phyloP scores from a whole-genome alignment of 306 rosid species.

The Malus orientalis region DNA sequence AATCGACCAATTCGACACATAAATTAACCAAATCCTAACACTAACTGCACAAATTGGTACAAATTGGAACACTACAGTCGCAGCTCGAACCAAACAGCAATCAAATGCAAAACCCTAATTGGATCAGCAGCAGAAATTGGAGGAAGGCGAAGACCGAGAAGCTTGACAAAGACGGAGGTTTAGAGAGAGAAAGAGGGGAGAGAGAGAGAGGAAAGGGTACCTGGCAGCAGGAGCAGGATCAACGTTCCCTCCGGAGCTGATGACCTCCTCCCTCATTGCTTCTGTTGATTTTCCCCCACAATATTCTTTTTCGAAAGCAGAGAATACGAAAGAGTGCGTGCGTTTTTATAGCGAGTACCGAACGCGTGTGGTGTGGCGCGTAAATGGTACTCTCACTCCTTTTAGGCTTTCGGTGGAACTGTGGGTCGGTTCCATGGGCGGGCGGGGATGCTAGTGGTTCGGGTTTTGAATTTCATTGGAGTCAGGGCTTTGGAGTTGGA shows the following conservation, averaged over 20 bases:
- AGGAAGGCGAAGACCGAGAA: slow-evolving; percentile 1
- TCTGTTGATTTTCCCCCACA: background rate
- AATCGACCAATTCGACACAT: slow-evolving; percentile 1
- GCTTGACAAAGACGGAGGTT: background rate
- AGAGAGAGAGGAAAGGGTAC: slow-evolving; percentile 19
- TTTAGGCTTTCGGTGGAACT: background rate
- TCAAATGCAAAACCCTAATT: slow-evolving; percentile 31
- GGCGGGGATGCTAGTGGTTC: background rate
- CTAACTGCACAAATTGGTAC: background rate
- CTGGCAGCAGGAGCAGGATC: slow-evolving; percentile 94
- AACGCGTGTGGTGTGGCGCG: slow-evolving; percentile 7
- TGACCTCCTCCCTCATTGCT: slow-evolving; percentile 86
- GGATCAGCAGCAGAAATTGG: slow-evolving; percentile 1
- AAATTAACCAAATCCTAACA: slow-evolving; percentile 11
- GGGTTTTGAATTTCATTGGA: background rate
- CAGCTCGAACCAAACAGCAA: slow-evolving; percentile 6
- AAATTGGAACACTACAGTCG: background rate
- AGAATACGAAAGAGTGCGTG: background rate
- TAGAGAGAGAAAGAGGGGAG: background rate
- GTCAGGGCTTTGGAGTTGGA: background rate
- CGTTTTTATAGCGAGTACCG: background rate
- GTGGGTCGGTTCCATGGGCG: background rate
- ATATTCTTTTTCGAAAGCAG: background rate
- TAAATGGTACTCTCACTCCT: background rate
- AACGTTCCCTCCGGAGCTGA: slow-evolving; percentile 81